Evolutionary conservation across 192 early-diverging fungal species (phyloP).

Genomic region (Rhizoclosmatium sp.): DNA sequence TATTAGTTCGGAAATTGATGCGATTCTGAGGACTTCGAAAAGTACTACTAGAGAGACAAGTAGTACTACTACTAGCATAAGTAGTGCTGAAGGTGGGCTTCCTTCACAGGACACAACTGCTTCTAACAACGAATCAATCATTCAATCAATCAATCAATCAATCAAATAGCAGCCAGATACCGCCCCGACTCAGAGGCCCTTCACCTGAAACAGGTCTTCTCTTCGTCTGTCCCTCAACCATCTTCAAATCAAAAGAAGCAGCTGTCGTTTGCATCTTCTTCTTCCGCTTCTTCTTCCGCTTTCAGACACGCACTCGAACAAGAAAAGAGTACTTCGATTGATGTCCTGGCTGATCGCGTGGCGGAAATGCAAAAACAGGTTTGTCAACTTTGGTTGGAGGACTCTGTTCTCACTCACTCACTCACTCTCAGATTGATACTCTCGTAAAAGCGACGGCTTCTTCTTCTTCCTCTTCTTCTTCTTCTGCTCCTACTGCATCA

Average conservation of each 20-base stretch:
- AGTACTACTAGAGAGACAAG: too few species aligned
- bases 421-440: conserved; percentile 5
- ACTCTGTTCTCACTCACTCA: neutral
- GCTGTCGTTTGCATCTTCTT: neutral
- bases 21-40: conserved; percentile 1
- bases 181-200: neutral
- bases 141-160: too few species aligned
- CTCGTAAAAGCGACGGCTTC: neutral
- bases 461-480: neutral
- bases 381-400: neutral
- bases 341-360: neutral
- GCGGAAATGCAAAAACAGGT: neutral
- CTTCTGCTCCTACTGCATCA: too few species aligned
- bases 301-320: neutral
- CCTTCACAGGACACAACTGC: too few species aligned
- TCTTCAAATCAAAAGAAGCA: too few species aligned
- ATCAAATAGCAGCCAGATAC: neutral
- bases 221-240: too few species aligned
- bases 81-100: too few species aligned
- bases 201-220: neutral
- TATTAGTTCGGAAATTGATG: conserved; percentile 11
- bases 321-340: neutral
- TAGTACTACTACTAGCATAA: too few species aligned
- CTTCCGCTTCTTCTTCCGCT: neutral
- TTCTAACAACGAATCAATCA: too few species aligned